Base-by-base conservation (phyloP, 2,329 filamentous ascomycete species). In the Domatiomyces catenatus region DNA sequence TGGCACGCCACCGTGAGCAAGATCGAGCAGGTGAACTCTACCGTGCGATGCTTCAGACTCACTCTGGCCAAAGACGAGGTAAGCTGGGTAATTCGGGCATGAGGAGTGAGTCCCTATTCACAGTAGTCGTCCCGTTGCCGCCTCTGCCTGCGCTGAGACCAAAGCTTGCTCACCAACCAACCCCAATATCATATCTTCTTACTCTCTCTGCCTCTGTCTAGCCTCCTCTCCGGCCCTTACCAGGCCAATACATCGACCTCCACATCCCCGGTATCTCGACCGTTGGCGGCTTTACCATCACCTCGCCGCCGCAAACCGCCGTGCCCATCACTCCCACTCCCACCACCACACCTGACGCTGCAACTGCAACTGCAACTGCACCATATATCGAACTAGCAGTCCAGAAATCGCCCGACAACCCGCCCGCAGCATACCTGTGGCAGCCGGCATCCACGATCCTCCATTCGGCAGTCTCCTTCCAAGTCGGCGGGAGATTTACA, bases 181-280 rank as follows among this genome's bases (percentile, higher is more conserved):
- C n/a, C n/a, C n/a, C n/a, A n/a, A n/a, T n/a, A n/a, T n/a, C 51
- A 50, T 18, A 42, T 26, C 22, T 57, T 24, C 3, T 24, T 6
- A 3, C 22, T 24, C 6, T 24, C 22, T 24, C 22, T 24, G n/a
- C 10, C 55, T 58, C 57, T 53, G n/a, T 51, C 17, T 56, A 59
- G 49, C 61, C 63, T 51, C 54, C 61, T 52, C 62, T 67, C 44
- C 65, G 84, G 74, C 93, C 92, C 67, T 73, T 80, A 5, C 79
- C 88, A 4, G 88, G 88, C 49, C 88, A 94, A 71, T 94, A 87
- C 86, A 75, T 94, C 50, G 88, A 94, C 64, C 81, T 87, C 5
- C 82, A 84, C 63, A 76, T 87, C 49, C 86, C 88, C 1, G 71
- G 70, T 39, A 68, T 86, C 44, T 60, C 74, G 44, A 80, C 83